These are phyloP conservation scores for Psilocybe mexicana DNA, from an alignment of 1,284 basidiomycete genomes.

Conservation along the genomic window DNA sequence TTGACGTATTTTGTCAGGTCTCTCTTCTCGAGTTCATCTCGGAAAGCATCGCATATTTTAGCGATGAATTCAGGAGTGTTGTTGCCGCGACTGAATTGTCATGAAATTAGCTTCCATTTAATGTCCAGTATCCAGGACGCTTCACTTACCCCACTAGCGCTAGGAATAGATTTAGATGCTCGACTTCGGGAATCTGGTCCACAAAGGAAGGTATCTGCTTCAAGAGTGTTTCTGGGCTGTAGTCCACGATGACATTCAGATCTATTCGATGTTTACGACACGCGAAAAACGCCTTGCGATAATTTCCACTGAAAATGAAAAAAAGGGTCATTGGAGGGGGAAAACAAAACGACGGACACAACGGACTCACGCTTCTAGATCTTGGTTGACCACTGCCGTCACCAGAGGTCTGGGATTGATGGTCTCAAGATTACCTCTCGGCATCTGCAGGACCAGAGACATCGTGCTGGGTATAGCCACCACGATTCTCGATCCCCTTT, in stretches of 20 bases:
- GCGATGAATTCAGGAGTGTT: conserved; percentile 62
- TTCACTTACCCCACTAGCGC: conserved; percentile 75
- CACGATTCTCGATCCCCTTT: conserved; percentile 86
- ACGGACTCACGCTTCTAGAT: conserved; percentile 68
- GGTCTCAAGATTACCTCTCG: conserved; percentile 95
- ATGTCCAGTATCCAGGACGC: neutral
- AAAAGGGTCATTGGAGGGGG: neutral
- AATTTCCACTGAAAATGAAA: conserved; percentile 51
- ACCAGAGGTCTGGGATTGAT: conserved; percentile 93
- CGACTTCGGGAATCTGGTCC: conserved; percentile 85
- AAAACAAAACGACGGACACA: neutral
- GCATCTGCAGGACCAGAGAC: conserved; percentile 96
- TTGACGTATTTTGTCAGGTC: conserved; percentile 85
- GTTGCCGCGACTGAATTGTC: conserved; percentile 51
- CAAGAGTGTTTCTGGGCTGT: conserved; percentile 73
- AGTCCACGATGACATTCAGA: conserved; percentile 85
- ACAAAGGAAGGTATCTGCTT: conserved; percentile 67
- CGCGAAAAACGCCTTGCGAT: conserved; percentile 85
- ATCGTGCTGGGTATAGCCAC: conserved; percentile 84
- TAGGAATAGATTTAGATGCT: conserved; percentile 93
- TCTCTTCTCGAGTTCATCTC: conserved; percentile 68
- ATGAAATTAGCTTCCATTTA: neutral
- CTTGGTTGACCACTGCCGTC: conserved; percentile 75
- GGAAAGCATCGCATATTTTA: conserved; percentile 79
- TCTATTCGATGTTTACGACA: conserved; percentile 95